A percentile compares a stretch with the other conserved stretches of the same genome.
Evolutionary conservation across 2,329 filamentous ascomycete genomes (phyloP).

Genomic region (Zasmidium angulare): DNA sequence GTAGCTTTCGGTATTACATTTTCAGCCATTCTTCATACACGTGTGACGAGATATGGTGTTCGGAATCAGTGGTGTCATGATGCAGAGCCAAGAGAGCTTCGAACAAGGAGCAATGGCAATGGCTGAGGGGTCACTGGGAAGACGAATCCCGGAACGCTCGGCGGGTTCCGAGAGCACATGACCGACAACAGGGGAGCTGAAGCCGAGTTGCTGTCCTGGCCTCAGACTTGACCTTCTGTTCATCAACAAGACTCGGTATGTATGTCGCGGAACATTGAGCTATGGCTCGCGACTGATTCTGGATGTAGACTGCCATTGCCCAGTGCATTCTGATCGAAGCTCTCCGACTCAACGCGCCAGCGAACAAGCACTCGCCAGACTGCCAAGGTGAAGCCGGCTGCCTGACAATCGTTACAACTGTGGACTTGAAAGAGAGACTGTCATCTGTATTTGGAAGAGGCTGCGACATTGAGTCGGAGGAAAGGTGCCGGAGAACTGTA

Average conservation of each 20-base stretch:
- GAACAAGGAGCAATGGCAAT: not conserved
- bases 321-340: too few species aligned
- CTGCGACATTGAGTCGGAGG: not conserved
- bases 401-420: not conserved
- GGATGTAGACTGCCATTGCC: too few species aligned
- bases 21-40: not conserved
- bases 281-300: too few species aligned
- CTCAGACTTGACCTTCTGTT: not conserved
- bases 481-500: not conserved
- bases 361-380: not conserved
- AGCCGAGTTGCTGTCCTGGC: not conserved
- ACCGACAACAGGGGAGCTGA: not conserved
- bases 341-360: not conserved
- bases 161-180: not conserved
- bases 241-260: not conserved
- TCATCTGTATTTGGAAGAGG: not conserved
- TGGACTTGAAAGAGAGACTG: not conserved
- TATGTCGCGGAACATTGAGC: not conserved
- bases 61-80: not conserved
- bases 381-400: too few species aligned
- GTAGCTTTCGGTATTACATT: not conserved
- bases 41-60: too few species aligned
- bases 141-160: not conserved
- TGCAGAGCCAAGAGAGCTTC: not conserved
- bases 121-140: not conserved